These are phyloP conservation scores for Ogataea trehalophila DNA, from an alignment of 805 yeast species.

Conservation along the genomic window DNA sequence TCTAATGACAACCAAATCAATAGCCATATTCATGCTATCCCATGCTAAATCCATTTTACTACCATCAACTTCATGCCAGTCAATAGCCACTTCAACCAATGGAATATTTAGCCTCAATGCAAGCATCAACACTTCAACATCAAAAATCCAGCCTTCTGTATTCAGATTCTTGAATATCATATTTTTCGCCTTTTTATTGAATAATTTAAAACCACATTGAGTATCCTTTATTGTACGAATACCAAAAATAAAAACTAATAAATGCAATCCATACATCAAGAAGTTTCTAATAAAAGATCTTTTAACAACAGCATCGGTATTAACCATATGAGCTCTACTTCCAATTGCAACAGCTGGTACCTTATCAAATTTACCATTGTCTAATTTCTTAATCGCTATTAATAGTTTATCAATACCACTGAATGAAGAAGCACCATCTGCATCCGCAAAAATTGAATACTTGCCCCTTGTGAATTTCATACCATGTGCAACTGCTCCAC, in stretches of 20 bases:
- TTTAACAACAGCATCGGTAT: slow-evolving; percentile 94
- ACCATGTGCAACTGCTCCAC: slow-evolving; percentile 96
- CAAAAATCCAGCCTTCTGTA: slow-evolving; percentile 98
- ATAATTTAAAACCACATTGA: slow-evolving; percentile 95
- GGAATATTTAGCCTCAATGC: slow-evolving; percentile 67
- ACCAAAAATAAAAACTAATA: slow-evolving; percentile 83
- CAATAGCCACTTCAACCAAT: slow-evolving; percentile 75
- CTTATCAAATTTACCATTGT: slow-evolving; percentile 15
- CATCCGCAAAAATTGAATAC: slow-evolving; percentile 86
- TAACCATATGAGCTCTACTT: slow-evolving; percentile 94
- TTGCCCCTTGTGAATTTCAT: slow-evolving; percentile 68
- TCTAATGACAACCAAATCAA: slow-evolving; percentile 86
- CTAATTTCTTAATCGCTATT: slow-evolving; percentile 32
- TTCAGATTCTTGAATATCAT: slow-evolving; percentile 84
- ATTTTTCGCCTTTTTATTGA: slow-evolving; percentile 62
- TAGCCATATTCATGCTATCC: slow-evolving; percentile 90
- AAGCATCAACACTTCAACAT: slow-evolving; percentile 83
- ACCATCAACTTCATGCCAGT: slow-evolving; percentile 97
- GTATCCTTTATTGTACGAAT: slow-evolving; percentile 85
- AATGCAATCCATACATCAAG: slow-evolving; percentile 88
- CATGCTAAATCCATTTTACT: slow-evolving; percentile 89
- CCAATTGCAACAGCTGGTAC: slow-evolving; percentile 74
- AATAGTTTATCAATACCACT: slow-evolving; percentile 56
- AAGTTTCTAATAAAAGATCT: slow-evolving; percentile 84
- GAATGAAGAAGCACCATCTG: slow-evolving; percentile 93